These are phyloP conservation scores for Gastrodia elata DNA, from an alignment of 106 monocot species.

Conservation along the genomic window DNA sequence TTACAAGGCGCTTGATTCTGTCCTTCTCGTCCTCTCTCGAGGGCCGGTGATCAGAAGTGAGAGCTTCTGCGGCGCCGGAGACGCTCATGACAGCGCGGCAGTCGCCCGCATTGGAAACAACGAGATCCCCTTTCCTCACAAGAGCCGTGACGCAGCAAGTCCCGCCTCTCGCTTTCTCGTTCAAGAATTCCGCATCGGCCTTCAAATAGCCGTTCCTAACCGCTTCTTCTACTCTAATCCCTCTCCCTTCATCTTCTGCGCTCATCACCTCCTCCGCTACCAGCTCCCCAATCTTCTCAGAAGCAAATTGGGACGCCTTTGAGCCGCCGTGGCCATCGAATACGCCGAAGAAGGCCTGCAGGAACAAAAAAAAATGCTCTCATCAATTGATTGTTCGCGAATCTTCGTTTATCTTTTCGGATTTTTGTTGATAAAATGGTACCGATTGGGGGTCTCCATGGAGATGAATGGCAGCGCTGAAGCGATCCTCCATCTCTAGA, in stretches of 20 bases:
- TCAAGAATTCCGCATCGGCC: slow-evolving; percentile 63
- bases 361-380: background rate
- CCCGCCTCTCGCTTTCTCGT: slow-evolving; percentile 41
- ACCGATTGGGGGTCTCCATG: slow-evolving; percentile 61
- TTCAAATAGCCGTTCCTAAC: slow-evolving; percentile 54
- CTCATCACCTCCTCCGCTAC: slow-evolving; percentile 35
- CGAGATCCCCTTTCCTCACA: slow-evolving; percentile 51
- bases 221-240: slow-evolving; percentile 31
- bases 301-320: slow-evolving; percentile 65
- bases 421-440: background rate
- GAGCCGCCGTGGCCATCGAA: slow-evolving; percentile 89
- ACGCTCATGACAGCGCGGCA: slow-evolving; percentile 82
- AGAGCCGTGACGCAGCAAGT: slow-evolving; percentile 75
- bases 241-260: slow-evolving; percentile 10
- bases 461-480: slow-evolving; percentile 32
- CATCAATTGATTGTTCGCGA: background rate
- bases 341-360: slow-evolving; percentile 86
- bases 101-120: slow-evolving; percentile 85
- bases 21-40: slow-evolving; percentile 72
- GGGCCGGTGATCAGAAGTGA: slow-evolving; percentile 80
- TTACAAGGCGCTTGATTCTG: slow-evolving; percentile 74
- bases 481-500: slow-evolving; percentile 80
- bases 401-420: background rate
- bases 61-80: slow-evolving; percentile 54
- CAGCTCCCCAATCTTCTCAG: slow-evolving; percentile 51